These are phyloP conservation scores for Irpex rosettiformis DNA, from an alignment of 1,284 basidiomycete genomes.

Conservation along the genomic window DNA sequence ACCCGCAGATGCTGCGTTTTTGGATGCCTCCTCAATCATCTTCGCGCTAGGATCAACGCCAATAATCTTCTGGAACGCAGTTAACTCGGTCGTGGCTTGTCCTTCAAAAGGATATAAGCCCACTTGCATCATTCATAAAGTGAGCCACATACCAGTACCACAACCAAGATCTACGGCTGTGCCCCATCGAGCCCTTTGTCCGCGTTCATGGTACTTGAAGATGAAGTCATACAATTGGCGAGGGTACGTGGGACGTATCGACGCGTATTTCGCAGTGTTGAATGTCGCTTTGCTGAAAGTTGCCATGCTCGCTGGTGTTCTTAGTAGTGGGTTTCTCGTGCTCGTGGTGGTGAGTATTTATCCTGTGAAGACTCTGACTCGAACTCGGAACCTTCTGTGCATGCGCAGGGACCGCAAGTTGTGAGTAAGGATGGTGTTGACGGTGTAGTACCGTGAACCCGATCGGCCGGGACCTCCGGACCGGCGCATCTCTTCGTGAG, in stretches of 20 bases:
- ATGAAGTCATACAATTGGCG: slow-evolving; percentile 57
- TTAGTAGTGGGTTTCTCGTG: too few species aligned
- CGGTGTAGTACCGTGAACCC: too few species aligned
- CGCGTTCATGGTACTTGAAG: slow-evolving; percentile 51
- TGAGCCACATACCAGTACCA: slow-evolving; percentile 62
- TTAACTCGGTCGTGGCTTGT: slow-evolving; percentile 64
- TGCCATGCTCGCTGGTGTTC: slow-evolving; percentile 42
- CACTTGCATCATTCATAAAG: neutral
- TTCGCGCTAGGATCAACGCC: slow-evolving; percentile 72
- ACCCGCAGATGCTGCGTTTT: slow-evolving; percentile 26
- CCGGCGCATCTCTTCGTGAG: too few species aligned
- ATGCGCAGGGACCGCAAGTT: too few species aligned
- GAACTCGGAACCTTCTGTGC: too few species aligned
- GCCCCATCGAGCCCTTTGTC: slow-evolving; percentile 42
- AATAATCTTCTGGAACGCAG: slow-evolving; percentile 57
- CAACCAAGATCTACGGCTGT: slow-evolving; percentile 77
- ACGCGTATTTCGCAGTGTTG: slow-evolving; percentile 61
- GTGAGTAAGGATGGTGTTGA: too few species aligned
- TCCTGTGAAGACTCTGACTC: too few species aligned
- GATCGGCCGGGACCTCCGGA: too few species aligned
- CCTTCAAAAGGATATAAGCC: slow-evolving; percentile 34
- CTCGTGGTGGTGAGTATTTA: too few species aligned
- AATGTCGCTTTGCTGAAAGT: slow-evolving; percentile 65
- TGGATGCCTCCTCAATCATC: slow-evolving; percentile 69
- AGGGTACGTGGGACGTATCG: slow-evolving; percentile 68